Evolutionary conservation across 73 alveolate species (phyloP).

Genomic region (Stentor coeruleus): DNA sequence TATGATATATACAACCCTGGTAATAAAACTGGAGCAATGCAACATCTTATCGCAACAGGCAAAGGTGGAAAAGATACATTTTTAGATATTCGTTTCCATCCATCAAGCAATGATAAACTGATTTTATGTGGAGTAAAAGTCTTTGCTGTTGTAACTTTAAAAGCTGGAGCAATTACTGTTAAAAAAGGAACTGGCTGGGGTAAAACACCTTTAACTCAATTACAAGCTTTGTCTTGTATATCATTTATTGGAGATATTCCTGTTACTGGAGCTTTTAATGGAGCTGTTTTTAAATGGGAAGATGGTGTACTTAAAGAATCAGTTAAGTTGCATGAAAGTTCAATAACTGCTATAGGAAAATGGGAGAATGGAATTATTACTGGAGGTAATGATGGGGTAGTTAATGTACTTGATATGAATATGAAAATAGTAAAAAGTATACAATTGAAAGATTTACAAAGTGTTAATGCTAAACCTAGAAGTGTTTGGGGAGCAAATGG

Average conservation of each 20-base stretch:
- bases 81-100: constrained; percentile 79
- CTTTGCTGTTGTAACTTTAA: constrained; percentile 63
- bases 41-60: constrained; percentile 72
- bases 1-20: constrained; percentile 80
- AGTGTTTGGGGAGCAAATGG: constrained; percentile 74
- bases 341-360: constrained; percentile 54
- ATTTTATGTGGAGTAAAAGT: constrained; percentile 92
- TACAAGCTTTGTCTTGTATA: constrained; percentile 77
- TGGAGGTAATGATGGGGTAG: constrained; percentile 90
- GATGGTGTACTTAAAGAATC: constrained; percentile 50
- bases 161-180: constrained; percentile 61
- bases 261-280: constrained; percentile 89
- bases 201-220: constrained; percentile 47
- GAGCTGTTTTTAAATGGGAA: constrained; percentile 73
- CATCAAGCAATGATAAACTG: constrained; percentile 65
- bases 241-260: constrained; percentile 81
- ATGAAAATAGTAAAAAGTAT: constrained; percentile 33
- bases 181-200: constrained; percentile 93
- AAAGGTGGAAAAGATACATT: constrained; percentile 86
- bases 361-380: constrained; percentile 80
- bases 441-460: constrained; percentile 52
- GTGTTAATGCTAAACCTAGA: constrained; percentile 52
- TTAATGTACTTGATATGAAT: constrained; percentile 64
- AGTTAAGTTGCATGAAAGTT: constrained; percentile 10
- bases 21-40: constrained; percentile 48